phyloP scores from a whole-genome alignment of 2,329 filamentous ascomycete species.

The Monilinia vaccinii-corymbosi region DNA sequence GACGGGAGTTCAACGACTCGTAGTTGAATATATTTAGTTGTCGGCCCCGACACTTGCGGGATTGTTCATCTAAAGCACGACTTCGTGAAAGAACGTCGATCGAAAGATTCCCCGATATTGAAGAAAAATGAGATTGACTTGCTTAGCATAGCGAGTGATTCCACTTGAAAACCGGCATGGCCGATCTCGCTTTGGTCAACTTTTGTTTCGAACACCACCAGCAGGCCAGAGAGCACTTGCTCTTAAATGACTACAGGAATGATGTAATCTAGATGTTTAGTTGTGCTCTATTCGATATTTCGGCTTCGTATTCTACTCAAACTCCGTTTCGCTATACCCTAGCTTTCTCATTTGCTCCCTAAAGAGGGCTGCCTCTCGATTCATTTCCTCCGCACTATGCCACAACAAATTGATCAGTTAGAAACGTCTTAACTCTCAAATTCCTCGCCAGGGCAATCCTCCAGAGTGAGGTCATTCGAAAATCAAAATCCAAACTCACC shows the following conservation, averaged over 20 bases:
- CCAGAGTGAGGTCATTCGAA: neutral
- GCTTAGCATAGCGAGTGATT: neutral
- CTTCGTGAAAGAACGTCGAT: neutral
- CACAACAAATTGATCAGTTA: neutral
- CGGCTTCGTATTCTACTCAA: neutral
- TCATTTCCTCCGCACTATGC: conserved; percentile 62
- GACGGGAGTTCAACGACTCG: neutral
- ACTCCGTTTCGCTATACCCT: neutral
- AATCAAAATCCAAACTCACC: neutral
- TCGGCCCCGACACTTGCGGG: neutral
- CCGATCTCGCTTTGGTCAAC: neutral
- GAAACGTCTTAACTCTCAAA: neutral
- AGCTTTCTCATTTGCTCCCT: conserved; percentile 22
- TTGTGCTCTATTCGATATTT: neutral
- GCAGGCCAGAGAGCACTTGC: neutral
- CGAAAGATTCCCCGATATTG: neutral
- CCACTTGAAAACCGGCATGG: neutral
- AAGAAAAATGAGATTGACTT: neutral
- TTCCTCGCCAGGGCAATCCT: neutral
- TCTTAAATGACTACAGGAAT: neutral
- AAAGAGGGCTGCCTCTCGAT: conserved; percentile 53
- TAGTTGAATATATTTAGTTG: neutral
- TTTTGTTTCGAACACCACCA: too few species aligned
- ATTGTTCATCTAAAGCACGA: neutral
- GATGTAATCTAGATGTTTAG: neutral